These are phyloP conservation scores for Mycogone perniciosa DNA, from an alignment of 2,329 filamentous ascomycete genomes.

Conservation along the genomic window DNA sequence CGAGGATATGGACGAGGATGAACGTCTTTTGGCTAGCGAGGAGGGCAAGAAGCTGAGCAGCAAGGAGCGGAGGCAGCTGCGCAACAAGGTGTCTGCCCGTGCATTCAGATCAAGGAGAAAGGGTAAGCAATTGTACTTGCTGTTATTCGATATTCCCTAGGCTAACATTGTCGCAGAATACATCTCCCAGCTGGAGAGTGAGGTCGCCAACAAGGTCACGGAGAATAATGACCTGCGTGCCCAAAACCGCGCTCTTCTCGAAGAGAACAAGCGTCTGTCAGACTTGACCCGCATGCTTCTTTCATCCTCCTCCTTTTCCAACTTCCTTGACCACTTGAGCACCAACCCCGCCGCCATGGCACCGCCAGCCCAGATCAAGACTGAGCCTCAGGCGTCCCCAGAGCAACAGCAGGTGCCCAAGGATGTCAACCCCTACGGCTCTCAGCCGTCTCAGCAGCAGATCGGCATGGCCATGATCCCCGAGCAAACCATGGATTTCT, in stretches of 20 bases:
- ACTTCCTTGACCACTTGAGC: constrained; percentile 67
- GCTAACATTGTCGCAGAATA: constrained; percentile 60
- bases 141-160: not conserved
- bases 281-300: constrained; percentile 78
- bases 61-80: constrained; percentile 93
- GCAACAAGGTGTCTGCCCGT: constrained; percentile 97
- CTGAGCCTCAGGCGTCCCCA: constrained; percentile 32
- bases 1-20: constrained; percentile 98
- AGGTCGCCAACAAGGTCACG: constrained; percentile 75
- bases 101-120: constrained; percentile 98
- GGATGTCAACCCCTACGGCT: constrained; percentile 57
- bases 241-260: constrained; percentile 74
- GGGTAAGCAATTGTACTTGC: constrained; percentile 52
- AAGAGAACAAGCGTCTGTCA: constrained; percentile 77
- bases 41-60: constrained; percentile 99
- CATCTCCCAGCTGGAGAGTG: constrained; percentile 86
- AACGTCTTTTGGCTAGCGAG: constrained; percentile 87
- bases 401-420: constrained; percentile 52
- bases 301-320: constrained; percentile 74
- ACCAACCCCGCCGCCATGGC: constrained; percentile 46
- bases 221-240: constrained; percentile 75
- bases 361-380: constrained; percentile 32
- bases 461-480: constrained; percentile 80
- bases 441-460: constrained; percentile 55
- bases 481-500: constrained; percentile 69